Conservation (phyloP, 176 grass and related monocot species). For the Phragmites australis region DNA sequence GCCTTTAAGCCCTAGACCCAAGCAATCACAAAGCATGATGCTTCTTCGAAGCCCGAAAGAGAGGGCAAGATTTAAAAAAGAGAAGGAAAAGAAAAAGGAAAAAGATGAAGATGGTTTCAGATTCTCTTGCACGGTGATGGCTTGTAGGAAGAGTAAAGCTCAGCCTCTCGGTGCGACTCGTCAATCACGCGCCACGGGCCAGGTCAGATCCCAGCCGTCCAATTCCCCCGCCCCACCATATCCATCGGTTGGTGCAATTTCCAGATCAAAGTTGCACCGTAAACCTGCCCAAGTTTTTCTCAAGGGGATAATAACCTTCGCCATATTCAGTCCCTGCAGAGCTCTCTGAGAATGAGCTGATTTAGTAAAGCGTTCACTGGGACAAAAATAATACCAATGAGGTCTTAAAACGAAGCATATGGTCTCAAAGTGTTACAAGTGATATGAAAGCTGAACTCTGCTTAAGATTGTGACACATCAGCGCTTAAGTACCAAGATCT, state of each 20-base stretch:
- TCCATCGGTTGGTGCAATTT: constrained; percentile 38
- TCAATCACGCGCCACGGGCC: background rate
- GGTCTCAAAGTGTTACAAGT: too few species aligned
- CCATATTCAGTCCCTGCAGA: too few species aligned
- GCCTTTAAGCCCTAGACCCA: background rate
- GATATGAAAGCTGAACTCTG: too few species aligned
- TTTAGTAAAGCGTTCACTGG: too few species aligned
- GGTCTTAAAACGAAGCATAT: too few species aligned
- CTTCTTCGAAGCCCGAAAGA: constrained; percentile 30
- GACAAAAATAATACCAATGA: too few species aligned
- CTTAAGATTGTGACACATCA: background rate
- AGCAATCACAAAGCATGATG: constrained; percentile 7
- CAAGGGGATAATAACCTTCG: too few species aligned
- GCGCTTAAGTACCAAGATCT: too few species aligned
- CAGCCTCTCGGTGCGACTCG: background rate
- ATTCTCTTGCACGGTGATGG: constrained; percentile 29
- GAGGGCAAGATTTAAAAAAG: background rate
- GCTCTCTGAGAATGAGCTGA: background rate
- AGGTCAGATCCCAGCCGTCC: constrained; percentile 24
- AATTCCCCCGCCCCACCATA: background rate
- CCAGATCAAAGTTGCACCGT: background rate
- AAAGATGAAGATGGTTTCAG: background rate
- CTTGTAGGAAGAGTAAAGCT: constrained; percentile 12
- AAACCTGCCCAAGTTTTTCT: too few species aligned
- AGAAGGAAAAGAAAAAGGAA: background rate